Evolutionary conservation across 2,329 filamentous ascomycete species (phyloP).

Genomic region (Cercospora sp.): DNA sequence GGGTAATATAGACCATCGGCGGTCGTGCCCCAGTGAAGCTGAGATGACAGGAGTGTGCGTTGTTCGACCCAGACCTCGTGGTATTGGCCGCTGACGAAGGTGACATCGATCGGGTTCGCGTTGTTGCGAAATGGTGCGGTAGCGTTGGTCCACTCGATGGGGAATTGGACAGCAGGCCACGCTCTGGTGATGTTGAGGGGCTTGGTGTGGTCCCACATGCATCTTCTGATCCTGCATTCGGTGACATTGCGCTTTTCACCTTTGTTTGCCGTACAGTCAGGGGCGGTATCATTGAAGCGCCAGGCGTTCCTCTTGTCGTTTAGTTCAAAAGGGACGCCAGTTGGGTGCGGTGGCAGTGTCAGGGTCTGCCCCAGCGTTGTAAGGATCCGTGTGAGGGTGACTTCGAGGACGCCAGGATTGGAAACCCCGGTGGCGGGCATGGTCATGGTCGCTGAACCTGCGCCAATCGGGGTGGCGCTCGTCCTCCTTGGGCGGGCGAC

Average conservation of each 20-base stretch:
- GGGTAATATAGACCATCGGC: slow-evolving; percentile 3
- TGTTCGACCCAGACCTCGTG: not conserved
- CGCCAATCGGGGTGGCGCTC: not conserved
- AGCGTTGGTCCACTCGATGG: slow-evolving; percentile 14
- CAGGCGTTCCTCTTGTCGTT: not conserved
- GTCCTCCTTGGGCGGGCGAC: not conserved
- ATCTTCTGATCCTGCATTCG: slow-evolving; percentile 14
- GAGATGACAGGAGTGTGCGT: not conserved
- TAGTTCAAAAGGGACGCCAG: not conserved
- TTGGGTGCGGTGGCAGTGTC: slow-evolving; percentile 1
- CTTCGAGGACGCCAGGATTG: not conserved
- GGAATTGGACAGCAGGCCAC: slow-evolving; percentile 16
- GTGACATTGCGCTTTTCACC: slow-evolving; percentile 6
- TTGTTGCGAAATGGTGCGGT: slow-evolving; percentile 6
- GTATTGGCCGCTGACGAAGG: not conserved
- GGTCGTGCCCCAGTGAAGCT: slow-evolving; percentile 7
- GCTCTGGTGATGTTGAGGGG: slow-evolving; percentile 20
- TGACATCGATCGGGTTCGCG: not conserved
- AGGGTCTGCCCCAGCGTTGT: not conserved
- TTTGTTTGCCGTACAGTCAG: not conserved
- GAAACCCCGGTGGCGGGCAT: not conserved
- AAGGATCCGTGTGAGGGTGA: not conserved
- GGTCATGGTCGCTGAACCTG: not conserved
- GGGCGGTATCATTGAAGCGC: slow-evolving; percentile 9
- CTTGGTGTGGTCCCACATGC: slow-evolving; percentile 20